Percentiles rank a stretch among this genome's conserved stretches.
phyloP scores from a whole-genome alignment of 805 yeast species.

The Wickerhamiella azymoides region DNA sequence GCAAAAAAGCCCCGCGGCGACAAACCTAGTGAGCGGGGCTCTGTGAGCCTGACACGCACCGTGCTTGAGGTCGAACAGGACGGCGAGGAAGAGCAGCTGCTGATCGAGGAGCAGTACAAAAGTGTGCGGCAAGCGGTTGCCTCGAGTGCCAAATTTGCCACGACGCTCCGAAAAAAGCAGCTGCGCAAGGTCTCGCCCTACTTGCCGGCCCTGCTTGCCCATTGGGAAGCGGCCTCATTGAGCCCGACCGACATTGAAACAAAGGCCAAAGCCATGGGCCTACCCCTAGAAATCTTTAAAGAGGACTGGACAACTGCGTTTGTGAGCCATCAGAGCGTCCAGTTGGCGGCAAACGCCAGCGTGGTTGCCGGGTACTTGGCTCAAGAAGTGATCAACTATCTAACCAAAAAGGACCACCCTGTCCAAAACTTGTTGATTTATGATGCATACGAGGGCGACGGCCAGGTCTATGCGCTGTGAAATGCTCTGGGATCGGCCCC shows the following conservation, averaged over 20 bases:
- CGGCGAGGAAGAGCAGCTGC: constrained; percentile 27
- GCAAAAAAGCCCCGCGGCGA: constrained; percentile 14
- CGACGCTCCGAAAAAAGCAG: constrained; percentile 24
- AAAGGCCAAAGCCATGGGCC: constrained; percentile 26
- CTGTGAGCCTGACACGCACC: constrained; percentile 30
- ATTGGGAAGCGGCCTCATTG: constrained; percentile 30
- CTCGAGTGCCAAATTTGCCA: constrained; percentile 9
- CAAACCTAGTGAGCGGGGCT: constrained; percentile 39
- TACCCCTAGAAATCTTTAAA: constrained; percentile 34
- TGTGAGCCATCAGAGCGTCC: constrained; percentile 32
- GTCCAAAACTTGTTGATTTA: constrained; percentile 66
- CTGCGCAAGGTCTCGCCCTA: constrained; percentile 37
- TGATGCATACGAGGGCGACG: constrained; percentile 56
- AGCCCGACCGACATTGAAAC: constrained; percentile 21
- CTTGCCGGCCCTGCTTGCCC: constrained; percentile 45
- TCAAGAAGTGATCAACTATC: constrained; percentile 75
- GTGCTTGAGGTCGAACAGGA: constrained; percentile 28
- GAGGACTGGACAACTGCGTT: constrained; percentile 25
- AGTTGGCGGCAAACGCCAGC: constrained; percentile 74
- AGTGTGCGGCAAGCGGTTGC: constrained; percentile 16
- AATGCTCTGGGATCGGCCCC: too few relatives aligned
- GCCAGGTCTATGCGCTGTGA: constrained; percentile 48
- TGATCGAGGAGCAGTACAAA: constrained; percentile 18
- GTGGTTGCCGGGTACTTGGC: constrained; percentile 80
- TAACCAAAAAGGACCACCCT: constrained; percentile 66